Conservation (phyloP, 192 early-diverging fungal species). For the Funneliformis mosseae region DNA sequence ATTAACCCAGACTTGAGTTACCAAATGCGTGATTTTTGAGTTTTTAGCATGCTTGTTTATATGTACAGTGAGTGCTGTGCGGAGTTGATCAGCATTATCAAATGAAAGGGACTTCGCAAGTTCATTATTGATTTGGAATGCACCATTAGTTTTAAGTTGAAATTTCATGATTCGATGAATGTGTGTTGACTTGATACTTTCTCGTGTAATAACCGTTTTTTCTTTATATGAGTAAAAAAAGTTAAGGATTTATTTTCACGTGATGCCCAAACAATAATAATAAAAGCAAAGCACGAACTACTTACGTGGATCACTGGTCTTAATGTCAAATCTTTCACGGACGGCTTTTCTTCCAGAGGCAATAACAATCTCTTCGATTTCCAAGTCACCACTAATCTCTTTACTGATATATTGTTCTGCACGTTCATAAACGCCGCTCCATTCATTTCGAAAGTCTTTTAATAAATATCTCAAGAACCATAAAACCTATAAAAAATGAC, state of each 20-base stretch:
- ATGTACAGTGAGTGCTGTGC: background rate
- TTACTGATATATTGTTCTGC: constrained; percentile 28
- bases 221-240: background rate
- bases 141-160: background rate
- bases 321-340: constrained; percentile 23
- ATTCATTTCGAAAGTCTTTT: constrained; percentile 11
- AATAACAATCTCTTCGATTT: constrained; percentile 25
- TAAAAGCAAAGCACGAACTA: background rate
- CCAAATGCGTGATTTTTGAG: background rate
- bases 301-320: constrained; percentile 5
- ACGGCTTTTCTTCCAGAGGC: constrained; percentile 11
- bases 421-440: constrained; percentile 19
- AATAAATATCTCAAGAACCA: constrained; percentile 33
- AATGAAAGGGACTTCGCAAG: constrained; percentile 16
- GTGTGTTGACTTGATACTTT: background rate
- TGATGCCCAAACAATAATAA: background rate
- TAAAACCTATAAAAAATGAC: background rate
- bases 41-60: background rate
- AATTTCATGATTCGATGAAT: background rate
- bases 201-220: background rate
- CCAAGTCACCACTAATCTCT: constrained; percentile 13
- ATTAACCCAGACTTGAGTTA: constrained; percentile 14
- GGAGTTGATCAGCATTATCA: constrained; percentile 5
- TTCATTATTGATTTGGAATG: constrained; percentile 6
- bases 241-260: background rate